These are phyloP conservation scores for Zea luxurians DNA, from an alignment of 176 grass and related monocot genomes.

Conservation along the genomic window DNA sequence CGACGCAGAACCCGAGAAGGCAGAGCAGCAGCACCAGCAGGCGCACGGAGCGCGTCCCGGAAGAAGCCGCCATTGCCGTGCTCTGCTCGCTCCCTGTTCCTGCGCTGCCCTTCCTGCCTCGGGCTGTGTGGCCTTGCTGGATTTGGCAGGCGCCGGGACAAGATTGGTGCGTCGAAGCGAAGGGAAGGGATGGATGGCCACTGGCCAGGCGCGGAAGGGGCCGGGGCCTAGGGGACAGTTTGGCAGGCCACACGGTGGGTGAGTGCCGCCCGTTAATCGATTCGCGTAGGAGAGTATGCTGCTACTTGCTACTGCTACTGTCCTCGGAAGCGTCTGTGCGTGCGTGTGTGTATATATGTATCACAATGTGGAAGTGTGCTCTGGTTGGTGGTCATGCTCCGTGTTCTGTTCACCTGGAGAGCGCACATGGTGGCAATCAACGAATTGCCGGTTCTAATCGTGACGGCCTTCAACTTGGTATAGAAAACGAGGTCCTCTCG, in stretches of 20 bases:
- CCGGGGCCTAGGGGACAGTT: constrained; percentile 22
- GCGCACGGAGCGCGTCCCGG: constrained; percentile 11
- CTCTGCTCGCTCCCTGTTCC: neutral
- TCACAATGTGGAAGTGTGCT: neutral
- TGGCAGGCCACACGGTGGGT: constrained; percentile 44
- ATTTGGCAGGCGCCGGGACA: constrained; percentile 41
- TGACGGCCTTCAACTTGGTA: constrained; percentile 12
- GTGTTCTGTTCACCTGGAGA: neutral
- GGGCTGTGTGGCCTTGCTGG: neutral
- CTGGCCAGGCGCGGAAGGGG: neutral
- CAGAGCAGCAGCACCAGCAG: constrained; percentile 44
- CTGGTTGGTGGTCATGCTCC: neutral
- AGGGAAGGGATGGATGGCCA: constrained; percentile 28
- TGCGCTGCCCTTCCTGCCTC: neutral
- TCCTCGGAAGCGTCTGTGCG: neutral
- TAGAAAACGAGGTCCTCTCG: neutral
- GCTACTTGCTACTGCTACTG: neutral
- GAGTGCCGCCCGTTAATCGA: constrained; percentile 1
- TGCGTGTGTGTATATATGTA: neutral
- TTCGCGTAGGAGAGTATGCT: neutral
- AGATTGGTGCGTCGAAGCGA: constrained; percentile 51
- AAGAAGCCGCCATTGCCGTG: constrained; percentile 39
- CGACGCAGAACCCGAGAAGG: constrained; percentile 45
- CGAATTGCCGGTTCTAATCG: neutral
- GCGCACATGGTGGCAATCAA: constrained; percentile 32